Base-by-base conservation (phyloP, 768 basidiomycete genomes). In the Kwoniella sp. region DNA sequence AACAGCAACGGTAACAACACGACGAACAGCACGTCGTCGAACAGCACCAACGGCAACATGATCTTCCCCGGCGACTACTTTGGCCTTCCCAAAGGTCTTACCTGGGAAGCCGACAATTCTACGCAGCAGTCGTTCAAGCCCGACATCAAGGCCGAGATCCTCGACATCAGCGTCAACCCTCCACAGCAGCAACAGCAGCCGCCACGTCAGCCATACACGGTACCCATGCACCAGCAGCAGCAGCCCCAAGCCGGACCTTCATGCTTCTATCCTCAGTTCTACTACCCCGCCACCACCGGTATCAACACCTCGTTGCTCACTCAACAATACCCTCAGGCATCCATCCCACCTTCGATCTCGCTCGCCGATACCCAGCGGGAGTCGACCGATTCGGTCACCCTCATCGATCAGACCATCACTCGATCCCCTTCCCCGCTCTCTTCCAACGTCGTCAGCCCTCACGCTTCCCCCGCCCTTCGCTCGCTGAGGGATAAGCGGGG, bases 351-450 rank as follows among this genome's bases (percentile, higher is more conserved):
- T 15, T 39, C 29, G 29, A 17, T 43, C 14, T 46, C 42, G 19
- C 46, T 48, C 43, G n/a, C 42, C 5, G 27, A 8, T 19, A 23
- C 34, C 15, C 27, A 50, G 22, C 43, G 29, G 31, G 29, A 25
- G 17, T 54, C 52, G 26, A 42, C 46, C 20, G 44, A 47, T 19
- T 56, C 41, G 20, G 26, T 46, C 31, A 48, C 51, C 8, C 59
- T 60, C 8, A 42, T 65, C 40, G 57, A 59, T 26, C 50, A 57
- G 19, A 43, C 60, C 12, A 43, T 57, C 44, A 50, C 48, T 14
- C 38, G 48, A 33, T 50, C 48, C 40, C 48, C 48, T 32, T 50
- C 48, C 32, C 48, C 48, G 15, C 29, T 50, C 27, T 50, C 48
- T n/a, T 50, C 48, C 28, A 50, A 23, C 39, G 55, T 23, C 42